Percentiles rank a stretch among this genome's conserved stretches.
These are phyloP conservation scores for Debaryomyces robertsiae DNA, from an alignment of 1,139 yeast species.

Conservation along the genomic window DNA sequence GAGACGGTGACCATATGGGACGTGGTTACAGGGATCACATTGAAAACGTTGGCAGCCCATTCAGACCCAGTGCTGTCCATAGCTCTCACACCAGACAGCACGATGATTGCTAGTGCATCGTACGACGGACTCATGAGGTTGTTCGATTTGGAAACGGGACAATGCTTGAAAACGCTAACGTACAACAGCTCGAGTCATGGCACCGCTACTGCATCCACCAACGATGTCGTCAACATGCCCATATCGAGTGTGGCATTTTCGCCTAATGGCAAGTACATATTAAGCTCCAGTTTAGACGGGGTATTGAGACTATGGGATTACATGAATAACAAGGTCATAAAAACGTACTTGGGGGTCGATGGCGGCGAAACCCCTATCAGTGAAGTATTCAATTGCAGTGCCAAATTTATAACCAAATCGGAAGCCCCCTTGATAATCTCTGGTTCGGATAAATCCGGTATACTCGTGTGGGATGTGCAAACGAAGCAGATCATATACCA, in stretches of 20 bases:
- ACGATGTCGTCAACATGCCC: slow-evolving; percentile 57
- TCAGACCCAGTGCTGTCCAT: slow-evolving; percentile 85
- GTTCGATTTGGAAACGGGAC: slow-evolving; percentile 88
- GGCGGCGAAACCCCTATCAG: slow-evolving; percentile 33
- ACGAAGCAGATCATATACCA: slow-evolving; percentile 53
- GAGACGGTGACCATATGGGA: slow-evolving; percentile 95
- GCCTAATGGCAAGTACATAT: slow-evolving; percentile 79
- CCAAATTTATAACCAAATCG: slow-evolving; percentile 45
- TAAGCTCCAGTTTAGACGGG: slow-evolving; percentile 84
- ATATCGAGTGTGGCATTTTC: slow-evolving; percentile 73
- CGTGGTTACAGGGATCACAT: slow-evolving; percentile 64
- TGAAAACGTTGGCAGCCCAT: slow-evolving; percentile 88
- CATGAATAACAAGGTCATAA: slow-evolving; percentile 73
- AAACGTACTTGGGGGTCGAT: slow-evolving; percentile 58
- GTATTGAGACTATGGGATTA: slow-evolving; percentile 80
- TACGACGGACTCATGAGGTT: slow-evolving; percentile 88
- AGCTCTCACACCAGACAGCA: slow-evolving; percentile 74
- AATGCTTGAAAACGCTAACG: slow-evolving; percentile 86
- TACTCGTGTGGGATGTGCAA: slow-evolving; percentile 78
- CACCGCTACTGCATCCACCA: slow-evolving; percentile 60
- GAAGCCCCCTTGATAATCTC: slow-evolving; percentile 52
- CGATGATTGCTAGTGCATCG: slow-evolving; percentile 83
- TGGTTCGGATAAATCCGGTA: slow-evolving; percentile 64
- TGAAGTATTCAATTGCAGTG: slow-evolving; percentile 50
- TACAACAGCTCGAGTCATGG: slow-evolving; percentile 62